Evolutionary conservation across 352 stramenopile species (phyloP), one percentile per base, ranked within the genome.

Genomic region (Pythium aristosporum): DNA sequence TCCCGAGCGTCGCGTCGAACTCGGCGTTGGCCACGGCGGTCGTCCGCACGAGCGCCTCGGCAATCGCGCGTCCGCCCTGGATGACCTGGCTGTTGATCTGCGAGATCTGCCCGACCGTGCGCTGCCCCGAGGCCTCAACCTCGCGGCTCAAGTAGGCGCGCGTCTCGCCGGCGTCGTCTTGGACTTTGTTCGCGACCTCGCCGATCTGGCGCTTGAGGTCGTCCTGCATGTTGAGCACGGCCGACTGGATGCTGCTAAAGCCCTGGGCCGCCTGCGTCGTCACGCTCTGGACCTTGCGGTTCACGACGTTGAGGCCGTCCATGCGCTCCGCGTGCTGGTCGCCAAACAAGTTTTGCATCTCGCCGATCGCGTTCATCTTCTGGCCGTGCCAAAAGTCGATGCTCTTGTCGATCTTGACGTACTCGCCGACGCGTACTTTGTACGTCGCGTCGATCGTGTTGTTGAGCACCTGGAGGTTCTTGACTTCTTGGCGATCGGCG

Each of bases 361-460:
- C 46, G 46, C 23, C 23, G 46, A 52, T 52, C 46, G 20, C 15
- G 21, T 52, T 3, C 46, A 52, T 52, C 46, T 52, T 52, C 12
- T 34, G 8, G 23, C 46, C 46, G 46, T 52, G 46, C 46, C 46
- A 52, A 34, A 52, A 37, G 46, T 52, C 46, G 21, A 52, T 20
- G 46, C 46, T 52, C 46, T 52, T 36, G 46, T 52, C 46, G 46
- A 52, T 52, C 46, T 52, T 52, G 21, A 37, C 46, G 46, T 52
- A 52, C 46, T 52, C 46, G 46, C 46, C 46, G 15, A 52, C 23
- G 25, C 46, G 46, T 3, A 36, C 23, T 18, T 52, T 52, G 46
- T 37, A 52, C 9, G 21, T 52, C 21, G 21, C 46, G 21, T 34
- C 46, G 46, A 52, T 52, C 46, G 46, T 52, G 46, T 12, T 52